phyloP scores from a whole-genome alignment of 257 asterid species.

The Linderniella brevidens region DNA sequence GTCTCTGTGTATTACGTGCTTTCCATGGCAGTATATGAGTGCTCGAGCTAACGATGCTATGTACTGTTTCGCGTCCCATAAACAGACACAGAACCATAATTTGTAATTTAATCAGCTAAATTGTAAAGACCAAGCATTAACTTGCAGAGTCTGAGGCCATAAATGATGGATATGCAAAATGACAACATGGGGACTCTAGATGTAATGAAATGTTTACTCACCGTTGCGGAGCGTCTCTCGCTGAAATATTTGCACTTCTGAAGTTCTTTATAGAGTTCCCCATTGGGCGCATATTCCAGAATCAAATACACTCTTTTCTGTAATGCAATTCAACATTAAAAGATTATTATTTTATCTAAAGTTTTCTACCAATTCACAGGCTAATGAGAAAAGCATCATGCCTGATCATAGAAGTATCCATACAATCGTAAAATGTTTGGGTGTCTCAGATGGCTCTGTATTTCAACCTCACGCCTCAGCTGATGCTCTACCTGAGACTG shows the following conservation, averaged over 20 bases:
- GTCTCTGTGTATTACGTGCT: constrained; percentile 93
- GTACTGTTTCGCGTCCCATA: constrained; percentile 32
- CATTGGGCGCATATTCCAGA: constrained; percentile 79
- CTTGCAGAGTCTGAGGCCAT: background rate
- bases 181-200: background rate
- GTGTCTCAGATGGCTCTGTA: constrained; percentile 68
- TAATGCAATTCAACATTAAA: constrained; percentile 13
- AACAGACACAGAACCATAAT: constrained; percentile 4
- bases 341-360: background rate
- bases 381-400: constrained; percentile 6
- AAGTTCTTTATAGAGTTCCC: constrained; percentile 63
- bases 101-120: constrained; percentile 9
- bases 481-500: constrained; percentile 83
- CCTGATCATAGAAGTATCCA: constrained; percentile 71
- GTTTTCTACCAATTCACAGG: background rate
- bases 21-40: constrained; percentile 89
- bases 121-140: background rate
- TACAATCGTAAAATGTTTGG: constrained; percentile 54
- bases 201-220: constrained; percentile 15
- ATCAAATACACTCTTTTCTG: constrained; percentile 92
- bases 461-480: constrained; percentile 73
- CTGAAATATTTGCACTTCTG: constrained; percentile 62
- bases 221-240: constrained; percentile 79
- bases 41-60: constrained; percentile 93
- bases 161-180: background rate